These are phyloP conservation scores for Plectranthus barbatus DNA, from an alignment of 257 asterid genomes.

Conservation along the genomic window DNA sequence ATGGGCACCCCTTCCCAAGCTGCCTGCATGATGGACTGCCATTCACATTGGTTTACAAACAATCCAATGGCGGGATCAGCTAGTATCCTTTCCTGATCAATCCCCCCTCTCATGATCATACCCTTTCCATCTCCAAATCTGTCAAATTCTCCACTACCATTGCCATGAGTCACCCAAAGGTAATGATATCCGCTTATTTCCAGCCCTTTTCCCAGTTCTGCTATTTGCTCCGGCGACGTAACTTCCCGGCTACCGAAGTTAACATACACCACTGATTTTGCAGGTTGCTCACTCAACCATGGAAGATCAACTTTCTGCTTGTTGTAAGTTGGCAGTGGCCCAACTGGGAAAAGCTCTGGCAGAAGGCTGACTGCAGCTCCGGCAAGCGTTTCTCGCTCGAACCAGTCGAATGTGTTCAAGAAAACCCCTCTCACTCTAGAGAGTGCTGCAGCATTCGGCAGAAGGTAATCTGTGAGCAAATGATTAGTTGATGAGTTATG, in stretches of 20 bases:
- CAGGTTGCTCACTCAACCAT: conserved; percentile 29
- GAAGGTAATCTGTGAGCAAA: conserved; percentile 17
- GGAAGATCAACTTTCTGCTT: conserved; percentile 11
- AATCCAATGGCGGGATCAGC: conserved; percentile 38
- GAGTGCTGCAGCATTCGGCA: conserved; percentile 31
- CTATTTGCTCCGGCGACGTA: conserved; percentile 18
- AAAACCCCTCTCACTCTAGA: conserved; percentile 28
- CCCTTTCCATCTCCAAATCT: conserved; percentile 9
- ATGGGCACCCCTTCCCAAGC: conserved; percentile 34
- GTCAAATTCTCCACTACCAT: neutral
- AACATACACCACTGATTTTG: conserved; percentile 26
- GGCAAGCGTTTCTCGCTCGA: conserved; percentile 29
- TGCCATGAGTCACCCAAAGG: conserved; percentile 16
- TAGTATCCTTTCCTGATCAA: conserved; percentile 14
- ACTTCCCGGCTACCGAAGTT: conserved; percentile 28
- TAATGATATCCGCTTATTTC: conserved; percentile 18
- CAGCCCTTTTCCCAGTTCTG: conserved; percentile 24
- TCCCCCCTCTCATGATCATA: conserved; percentile 16
- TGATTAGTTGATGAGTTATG: conserved; percentile 16
- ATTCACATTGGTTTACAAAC: conserved; percentile 34
- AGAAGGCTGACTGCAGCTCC: conserved; percentile 8
- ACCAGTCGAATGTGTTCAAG: conserved; percentile 29
- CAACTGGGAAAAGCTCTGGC: conserved; percentile 26
- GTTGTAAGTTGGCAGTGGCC: conserved; percentile 23
- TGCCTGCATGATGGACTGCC: conserved; percentile 42